A percentile compares a stretch with the other conserved stretches of the same genome.
These are phyloP conservation scores for Venturia oleaginea DNA, from an alignment of 2,329 filamentous ascomycete genomes.

Conservation along the genomic window DNA sequence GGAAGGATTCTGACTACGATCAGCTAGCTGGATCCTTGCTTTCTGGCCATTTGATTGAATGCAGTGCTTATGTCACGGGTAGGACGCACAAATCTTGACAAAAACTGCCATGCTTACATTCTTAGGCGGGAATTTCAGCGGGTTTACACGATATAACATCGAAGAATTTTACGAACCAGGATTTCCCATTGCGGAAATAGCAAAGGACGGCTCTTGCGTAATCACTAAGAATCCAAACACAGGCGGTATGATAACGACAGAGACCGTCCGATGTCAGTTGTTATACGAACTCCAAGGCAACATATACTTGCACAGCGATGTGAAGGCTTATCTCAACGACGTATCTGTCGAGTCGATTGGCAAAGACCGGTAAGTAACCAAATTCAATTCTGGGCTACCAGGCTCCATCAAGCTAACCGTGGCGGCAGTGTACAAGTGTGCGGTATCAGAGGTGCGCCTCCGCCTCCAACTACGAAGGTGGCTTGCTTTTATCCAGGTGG, in stretches of 20 bases:
- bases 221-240: conserved; percentile 26
- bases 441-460: conserved; percentile 35
- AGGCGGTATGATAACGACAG: conserved; percentile 29
- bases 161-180: conserved; percentile 26
- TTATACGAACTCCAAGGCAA: conserved; percentile 47
- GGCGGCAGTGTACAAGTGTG: conserved; percentile 36
- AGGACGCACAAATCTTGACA: conserved; percentile 40
- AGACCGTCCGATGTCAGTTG: conserved; percentile 42
- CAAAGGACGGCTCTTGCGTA: conserved; percentile 22
- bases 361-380: conserved; percentile 28
- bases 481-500: conserved; percentile 36
- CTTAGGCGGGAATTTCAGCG: conserved; percentile 39
- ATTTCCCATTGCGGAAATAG: conserved; percentile 29
- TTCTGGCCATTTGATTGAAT: conserved; percentile 37
- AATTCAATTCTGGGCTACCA: conserved; percentile 5
- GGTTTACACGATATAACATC: conserved; percentile 32
- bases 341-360: conserved; percentile 43
- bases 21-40: conserved; percentile 36
- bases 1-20: conserved; percentile 30
- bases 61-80: conserved; percentile 33
- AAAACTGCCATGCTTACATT: not conserved
- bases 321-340: conserved; percentile 43
- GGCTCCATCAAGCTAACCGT: not conserved
- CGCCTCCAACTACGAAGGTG: conserved; percentile 36
- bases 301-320: conserved; percentile 49